phyloP scores from a whole-genome alignment of 2,329 filamentous ascomycete genomes.

The Aplosporella prunicola region DNA sequence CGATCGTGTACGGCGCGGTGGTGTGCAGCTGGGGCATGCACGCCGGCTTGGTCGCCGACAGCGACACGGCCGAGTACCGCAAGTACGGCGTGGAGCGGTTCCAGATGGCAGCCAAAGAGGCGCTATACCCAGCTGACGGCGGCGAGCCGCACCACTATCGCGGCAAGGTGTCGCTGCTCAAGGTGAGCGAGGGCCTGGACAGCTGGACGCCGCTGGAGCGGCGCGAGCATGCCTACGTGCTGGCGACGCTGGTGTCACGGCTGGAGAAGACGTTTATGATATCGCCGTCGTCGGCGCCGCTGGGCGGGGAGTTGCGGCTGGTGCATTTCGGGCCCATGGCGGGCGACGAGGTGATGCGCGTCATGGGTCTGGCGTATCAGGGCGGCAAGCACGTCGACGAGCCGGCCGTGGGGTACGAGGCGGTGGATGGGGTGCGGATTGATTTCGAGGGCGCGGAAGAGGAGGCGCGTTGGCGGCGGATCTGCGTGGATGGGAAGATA shows the following conservation, averaged over 20 bases:
- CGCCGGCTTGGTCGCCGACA: constrained; percentile 79
- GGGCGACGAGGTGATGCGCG: constrained; percentile 59
- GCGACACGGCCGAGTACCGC: constrained; percentile 74
- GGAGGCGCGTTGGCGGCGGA: constrained; percentile 67
- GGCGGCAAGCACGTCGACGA: constrained; percentile 48
- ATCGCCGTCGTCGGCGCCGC: constrained; percentile 59
- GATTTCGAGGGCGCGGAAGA: constrained; percentile 49
- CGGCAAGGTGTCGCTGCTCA: constrained; percentile 40
- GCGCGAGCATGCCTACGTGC: constrained; percentile 61
- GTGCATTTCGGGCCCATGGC: constrained; percentile 64
- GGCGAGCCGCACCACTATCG: constrained; percentile 47
- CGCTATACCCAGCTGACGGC: constrained; percentile 52
- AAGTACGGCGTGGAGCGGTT: constrained; percentile 70
- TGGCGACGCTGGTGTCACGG: constrained; percentile 68
- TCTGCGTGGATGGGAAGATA: constrained; percentile 89
- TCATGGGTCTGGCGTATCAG: constrained; percentile 60
- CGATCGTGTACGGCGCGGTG: constrained; percentile 58
- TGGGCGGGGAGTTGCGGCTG: constrained; percentile 62
- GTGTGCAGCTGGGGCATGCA: constrained; percentile 89
- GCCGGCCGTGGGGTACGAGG: constrained; percentile 56
- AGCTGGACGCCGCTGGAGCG: constrained; percentile 29
- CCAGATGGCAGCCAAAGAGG: constrained; percentile 69
- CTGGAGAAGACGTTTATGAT: constrained; percentile 76
- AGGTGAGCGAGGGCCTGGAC: constrained; percentile 3
- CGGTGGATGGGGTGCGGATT: constrained; percentile 58